Base-by-base conservation (phyloP, 1,139 yeast genomes). In the Yamadazyma trypodendri region DNA sequence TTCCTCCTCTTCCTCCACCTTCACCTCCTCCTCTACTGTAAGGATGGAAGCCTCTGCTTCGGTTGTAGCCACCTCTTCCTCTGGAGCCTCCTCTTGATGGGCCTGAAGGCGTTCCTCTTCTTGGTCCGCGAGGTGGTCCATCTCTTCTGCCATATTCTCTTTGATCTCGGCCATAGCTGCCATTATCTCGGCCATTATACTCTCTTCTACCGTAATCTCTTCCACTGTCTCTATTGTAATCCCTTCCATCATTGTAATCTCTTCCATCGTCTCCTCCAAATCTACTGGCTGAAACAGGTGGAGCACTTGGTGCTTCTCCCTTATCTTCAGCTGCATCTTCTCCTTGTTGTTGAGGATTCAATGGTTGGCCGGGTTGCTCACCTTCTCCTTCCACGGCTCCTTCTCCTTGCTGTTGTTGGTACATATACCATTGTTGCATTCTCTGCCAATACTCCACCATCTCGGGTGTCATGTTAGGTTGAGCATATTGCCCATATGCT, bases 371-470 rank as follows among this genome's bases (percentile, higher is more conserved):
- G 38, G 75, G 75, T 36, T 48, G 46, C 25, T 45, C 50, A 58
- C 57, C 52, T 23, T 43, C 51, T 10, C 41, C 48, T 31, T 54
- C 54, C 18, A 10, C 20, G 36, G 39, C 54, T n/a, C 41, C 55
- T 44, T 75, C 80, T 60, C 79, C 74, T 52, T 79, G 84, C 46
- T 77, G 82, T 60, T 79, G 76, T 53, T 79, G 84, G 41, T 66
- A 70, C 75, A 81, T 77, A 56, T 84, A 86, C 74, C 75, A 71
- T 50, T 83, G 86, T 61, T 83, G 90, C 88, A 86, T 81, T 56
- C 83, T 77, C 60, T 81, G 88, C 79, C 89, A 85, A 60, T 89
- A 90, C 54, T 87, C 95, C 87, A 87, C 83, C 76, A 84, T 81
- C 47, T 85, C 87, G 4, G 94, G 92, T 28, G 84, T 78, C 77